A percentile compares a stretch with the other conserved stretches of the same genome.
Conservation (phyloP, 2,329 filamentous ascomycete species). For the Epichloe coenophiala region DNA sequence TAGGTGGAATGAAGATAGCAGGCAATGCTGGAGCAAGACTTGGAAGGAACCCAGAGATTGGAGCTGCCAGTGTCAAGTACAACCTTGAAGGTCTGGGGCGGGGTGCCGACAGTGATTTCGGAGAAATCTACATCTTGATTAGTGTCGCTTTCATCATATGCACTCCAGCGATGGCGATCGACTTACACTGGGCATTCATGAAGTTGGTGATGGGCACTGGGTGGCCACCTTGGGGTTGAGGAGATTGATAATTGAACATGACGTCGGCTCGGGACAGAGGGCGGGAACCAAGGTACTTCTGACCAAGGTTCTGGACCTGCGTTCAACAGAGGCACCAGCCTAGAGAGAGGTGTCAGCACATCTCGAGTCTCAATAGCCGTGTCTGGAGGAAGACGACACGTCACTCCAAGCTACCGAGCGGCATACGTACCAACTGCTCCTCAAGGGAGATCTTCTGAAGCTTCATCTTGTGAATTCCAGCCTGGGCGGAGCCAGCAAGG, state of each 20-base stretch:
- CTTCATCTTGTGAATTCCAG: conserved; percentile 89
- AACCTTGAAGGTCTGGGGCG: conserved; percentile 94
- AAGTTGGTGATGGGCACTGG: conserved; percentile 91
- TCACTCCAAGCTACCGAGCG: background rate
- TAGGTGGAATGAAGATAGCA: conserved; percentile 98
- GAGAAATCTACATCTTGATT: conserved; percentile 62
- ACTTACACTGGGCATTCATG: conserved; percentile 93
- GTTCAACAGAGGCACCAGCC: conserved; percentile 66
- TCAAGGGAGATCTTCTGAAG: conserved; percentile 89
- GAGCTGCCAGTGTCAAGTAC: conserved; percentile 97
- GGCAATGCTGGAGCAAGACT: conserved; percentile 83
- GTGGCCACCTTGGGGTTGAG: conserved; percentile 55
- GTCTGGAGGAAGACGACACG: background rate
- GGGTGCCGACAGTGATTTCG: conserved; percentile 83
- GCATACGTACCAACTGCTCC: conserved; percentile 70
- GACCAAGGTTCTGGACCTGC: conserved; percentile 70
- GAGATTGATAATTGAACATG: conserved; percentile 64
- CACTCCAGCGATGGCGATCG: too few species aligned
- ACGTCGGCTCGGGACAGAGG: conserved; percentile 56
- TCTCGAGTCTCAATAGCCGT: background rate
- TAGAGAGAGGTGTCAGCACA: conserved; percentile 20
- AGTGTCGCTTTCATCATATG: background rate
- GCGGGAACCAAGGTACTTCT: conserved; percentile 86
- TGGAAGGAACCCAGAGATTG: conserved; percentile 95
- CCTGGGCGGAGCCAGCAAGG: conserved; percentile 71